Base-by-base conservation (phyloP, 1,284 basidiomycete genomes). In the Amylostereum chailletii region DNA sequence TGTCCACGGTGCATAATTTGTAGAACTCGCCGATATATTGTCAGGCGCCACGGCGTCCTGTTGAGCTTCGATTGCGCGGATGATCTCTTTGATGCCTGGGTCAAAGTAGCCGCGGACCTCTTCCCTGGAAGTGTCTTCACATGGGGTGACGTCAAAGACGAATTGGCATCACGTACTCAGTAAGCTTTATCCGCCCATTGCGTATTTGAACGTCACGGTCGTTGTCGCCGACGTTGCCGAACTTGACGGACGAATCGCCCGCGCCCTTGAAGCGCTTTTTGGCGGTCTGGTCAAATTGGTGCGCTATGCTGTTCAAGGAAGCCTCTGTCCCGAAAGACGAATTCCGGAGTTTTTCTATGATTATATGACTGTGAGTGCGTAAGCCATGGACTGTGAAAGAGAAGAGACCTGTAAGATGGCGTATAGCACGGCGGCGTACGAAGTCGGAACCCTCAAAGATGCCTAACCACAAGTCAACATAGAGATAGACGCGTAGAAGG, bases 181-280 rank as follows among this genome's bases (percentile, higher is more conserved):
- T 49, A 2, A 78, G 53, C 44, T 63, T 68, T 30, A 78, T 66
- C 53, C 74, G 71, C 1, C 77, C 76, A 2, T 61, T 65, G 9
- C 65, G 64, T 40, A 79, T 76, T 6, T 68, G 75, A 31, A 68
- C 60, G 5, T 62, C 53, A 0, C 63, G 59, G 52, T 79, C 76
- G 42, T 65, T 71, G 52, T 79, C 75, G 6, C 68, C 62, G 4
- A 67, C 6, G 27, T 6, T 55, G 8, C 63, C 64, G 54, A 80
- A 79, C 49, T 67, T 69, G 53, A 79, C 72, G 47, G 66, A 75
- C 3, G 71, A 69, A 1, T 70, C 67, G 45, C 72, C 71, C 1
- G 65, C 60, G 45, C 68, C 65, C 5, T 69, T 63, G 52, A 79
- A 76, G 38, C 65, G 62, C 42, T 71, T 60, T 51, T 79, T 80